Evolutionary conservation across 2,329 filamentous ascomycete species (phyloP), one percentile per base, ranked within the genome.

Genomic region (Penicillium sumatraense): DNA sequence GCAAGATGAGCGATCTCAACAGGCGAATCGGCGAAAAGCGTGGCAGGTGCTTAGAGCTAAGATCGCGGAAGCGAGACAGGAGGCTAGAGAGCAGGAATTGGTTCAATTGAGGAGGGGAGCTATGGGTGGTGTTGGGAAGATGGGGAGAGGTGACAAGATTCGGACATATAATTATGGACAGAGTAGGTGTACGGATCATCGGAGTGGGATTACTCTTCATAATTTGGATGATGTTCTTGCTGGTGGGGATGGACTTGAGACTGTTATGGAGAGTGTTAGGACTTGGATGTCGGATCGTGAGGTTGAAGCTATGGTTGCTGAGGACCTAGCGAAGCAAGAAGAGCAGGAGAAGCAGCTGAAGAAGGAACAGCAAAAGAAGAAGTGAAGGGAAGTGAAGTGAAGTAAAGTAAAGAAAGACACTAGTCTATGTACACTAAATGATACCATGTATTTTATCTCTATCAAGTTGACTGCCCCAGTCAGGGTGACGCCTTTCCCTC

Each of bases 141-240:
- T 95, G 78, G 95, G 93, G 5, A 84, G 95, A 38, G 91, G 91
- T 44, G 92, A 98, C 78, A 99, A 99, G 79, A 89, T 99, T 55
- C 82, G 93, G 57, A 97, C 93, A 0, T 97, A 97, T 74, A 96
- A 97, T 72, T 89, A 80, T 73, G 80, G 80, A 3, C 86, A 90
- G 73, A 87, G 92, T 73, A 82, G 93, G 40, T 93, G 95, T 62
- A 96, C 93, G 1, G 93, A 97, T 68, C 93, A 97, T 75, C 82
- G 93, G 36, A 91, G 89, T 65, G 91, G 89, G 0, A 72, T 89
- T 35, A 93, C 93, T 53, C 82, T 92, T 13, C 87, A 93, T 70
- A 90, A 93, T 69, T 76, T 97, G 58, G 87, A 90, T 48, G 85
- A 89, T 67, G 88, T 96, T n/a, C 80, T 96, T 51, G 84, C 82